Evolutionary conservation across 2,329 filamentous ascomycete genomes (phyloP), one percentile per base, ranked within the genome.

Genomic region (Fusarium nodosum): DNA sequence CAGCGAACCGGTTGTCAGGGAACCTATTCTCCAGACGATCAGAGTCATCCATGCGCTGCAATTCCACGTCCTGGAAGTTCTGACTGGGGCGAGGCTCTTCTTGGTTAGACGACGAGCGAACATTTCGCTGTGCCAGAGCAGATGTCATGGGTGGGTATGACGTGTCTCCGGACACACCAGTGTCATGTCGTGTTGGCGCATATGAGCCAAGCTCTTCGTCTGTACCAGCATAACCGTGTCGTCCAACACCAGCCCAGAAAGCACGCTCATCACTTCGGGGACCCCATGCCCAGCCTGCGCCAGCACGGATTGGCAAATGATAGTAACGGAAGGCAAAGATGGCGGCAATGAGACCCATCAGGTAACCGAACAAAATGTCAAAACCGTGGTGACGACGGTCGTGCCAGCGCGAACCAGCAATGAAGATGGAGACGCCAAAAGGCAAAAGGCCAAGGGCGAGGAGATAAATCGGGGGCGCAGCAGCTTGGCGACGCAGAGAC

Each of bases 381-480:
- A 97, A 95, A n/a, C 91, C 94, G 77, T 95, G 92, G 79, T 98
- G 95, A 39, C 93, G 89, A 81, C 91, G 97, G 78, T 97, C 91
- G 63, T 91, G 94, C 87, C 91, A 98, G 13, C 95, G 91, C 2
- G 93, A 95, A 30, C 90, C 88, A n/a, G 91, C 86, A 66, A 97
- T 91, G 81, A 94, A 97, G 67, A 94, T 87, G 7, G 94, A 91
- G 2, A 88, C 82, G 59, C 89, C 91, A 68, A 94, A 87, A 4
- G 94, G 94, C 2, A 93, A 79, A 20, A 93, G 82, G 3, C 89
- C 86, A 34, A 95, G 78, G 45, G 90, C 82, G 15, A 97, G 84
- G 4, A 96, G 88, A 75, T 93, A 95, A 10, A 94, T 45, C 0
- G 94, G 94, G 1, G 94, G 93, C 0, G 94, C 91, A 3, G 94